Percentiles rank a stretch among this genome's conserved stretches.
Conservation (phyloP, 2,329 filamentous ascomycete species). For the Zymoseptoria tritici region DNA sequence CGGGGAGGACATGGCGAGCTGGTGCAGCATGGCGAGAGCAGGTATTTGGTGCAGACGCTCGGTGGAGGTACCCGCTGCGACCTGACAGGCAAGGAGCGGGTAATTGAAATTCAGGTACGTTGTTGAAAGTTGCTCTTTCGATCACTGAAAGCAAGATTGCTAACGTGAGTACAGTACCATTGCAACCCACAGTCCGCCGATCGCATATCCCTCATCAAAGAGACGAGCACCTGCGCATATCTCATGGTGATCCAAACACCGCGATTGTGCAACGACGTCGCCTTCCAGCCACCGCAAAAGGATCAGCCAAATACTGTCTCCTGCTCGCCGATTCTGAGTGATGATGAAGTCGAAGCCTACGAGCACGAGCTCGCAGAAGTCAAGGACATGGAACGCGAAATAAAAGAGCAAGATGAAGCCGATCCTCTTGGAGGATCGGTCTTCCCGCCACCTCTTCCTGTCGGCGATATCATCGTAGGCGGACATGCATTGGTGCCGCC, state of each 20-base stretch:
- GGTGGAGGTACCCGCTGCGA: conserved; percentile 77
- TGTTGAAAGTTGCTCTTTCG: not conserved
- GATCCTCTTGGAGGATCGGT: conserved; percentile 13
- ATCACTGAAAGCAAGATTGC: not conserved
- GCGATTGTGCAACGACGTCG: conserved; percentile 76
- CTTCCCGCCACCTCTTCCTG: conserved; percentile 24
- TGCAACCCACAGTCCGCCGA: conserved; percentile 71
- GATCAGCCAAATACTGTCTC: conserved; percentile 68
- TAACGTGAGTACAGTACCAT: conserved; percentile 46
- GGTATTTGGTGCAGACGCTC: conserved; percentile 78
- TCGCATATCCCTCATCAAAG: conserved; percentile 86
- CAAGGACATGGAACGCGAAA: conserved; percentile 13
- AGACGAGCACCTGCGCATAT: conserved; percentile 83
- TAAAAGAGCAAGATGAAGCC: conserved; percentile 26
- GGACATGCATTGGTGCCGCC: conserved; percentile 48
- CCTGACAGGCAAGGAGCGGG: conserved; percentile 70
- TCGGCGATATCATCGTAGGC: conserved; percentile 54
- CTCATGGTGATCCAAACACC: conserved; percentile 90
- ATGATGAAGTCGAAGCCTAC: conserved; percentile 41
- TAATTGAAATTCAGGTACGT: conserved; percentile 67
- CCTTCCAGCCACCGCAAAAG: conserved; percentile 74
- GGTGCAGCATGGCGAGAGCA: conserved; percentile 73
- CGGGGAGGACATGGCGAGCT: conserved; percentile 42
- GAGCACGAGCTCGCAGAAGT: conserved; percentile 22
- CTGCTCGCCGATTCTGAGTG: conserved; percentile 63